phyloP scores from a whole-genome alignment of 306 rosid genomes.

The Gillenia trifoliata region DNA sequence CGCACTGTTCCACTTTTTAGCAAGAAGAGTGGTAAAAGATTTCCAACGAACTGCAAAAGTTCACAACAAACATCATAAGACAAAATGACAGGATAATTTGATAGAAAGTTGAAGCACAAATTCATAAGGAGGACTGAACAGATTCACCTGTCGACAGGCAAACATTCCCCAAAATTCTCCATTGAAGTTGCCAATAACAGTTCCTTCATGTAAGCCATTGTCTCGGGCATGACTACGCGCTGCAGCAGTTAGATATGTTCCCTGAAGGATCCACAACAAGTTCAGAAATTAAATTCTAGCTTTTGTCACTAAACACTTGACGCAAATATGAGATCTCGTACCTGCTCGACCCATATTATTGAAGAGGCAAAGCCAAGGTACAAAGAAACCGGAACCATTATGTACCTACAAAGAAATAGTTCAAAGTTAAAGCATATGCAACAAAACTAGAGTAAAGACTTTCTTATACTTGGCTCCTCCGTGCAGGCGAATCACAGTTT shows the following conservation, averaged over 20 bases:
- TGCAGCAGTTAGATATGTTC: conserved; percentile 79
- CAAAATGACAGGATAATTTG: neutral
- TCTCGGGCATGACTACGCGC: conserved; percentile 74
- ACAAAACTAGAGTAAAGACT: neutral
- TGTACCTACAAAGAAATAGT: conserved; percentile 53
- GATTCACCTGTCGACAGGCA: conserved; percentile 74
- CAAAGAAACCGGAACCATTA: conserved; percentile 83
- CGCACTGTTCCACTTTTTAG: conserved; percentile 58
- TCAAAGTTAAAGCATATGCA: conserved; percentile 3
- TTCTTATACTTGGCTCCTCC: neutral
- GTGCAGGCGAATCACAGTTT: neutral
- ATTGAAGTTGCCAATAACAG: conserved; percentile 79
- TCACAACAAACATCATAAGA: neutral
- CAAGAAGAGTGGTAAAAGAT: conserved; percentile 69
- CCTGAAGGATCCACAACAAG: conserved; percentile 48
- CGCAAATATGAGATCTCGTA: conserved; percentile 27
- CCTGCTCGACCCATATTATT: conserved; percentile 96
- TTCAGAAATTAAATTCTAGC: conserved; percentile 7
- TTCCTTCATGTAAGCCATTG: conserved; percentile 61
- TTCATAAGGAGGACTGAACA: conserved; percentile 6
- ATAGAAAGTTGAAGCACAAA: conserved; percentile 13
- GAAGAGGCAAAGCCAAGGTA: conserved; percentile 95
- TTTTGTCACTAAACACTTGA: neutral
- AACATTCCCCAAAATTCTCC: conserved; percentile 88
- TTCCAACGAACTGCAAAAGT: conserved; percentile 75